Base-by-base conservation (phyloP, 805 yeast genomes). In the Hanseniaspora osmophila region DNA sequence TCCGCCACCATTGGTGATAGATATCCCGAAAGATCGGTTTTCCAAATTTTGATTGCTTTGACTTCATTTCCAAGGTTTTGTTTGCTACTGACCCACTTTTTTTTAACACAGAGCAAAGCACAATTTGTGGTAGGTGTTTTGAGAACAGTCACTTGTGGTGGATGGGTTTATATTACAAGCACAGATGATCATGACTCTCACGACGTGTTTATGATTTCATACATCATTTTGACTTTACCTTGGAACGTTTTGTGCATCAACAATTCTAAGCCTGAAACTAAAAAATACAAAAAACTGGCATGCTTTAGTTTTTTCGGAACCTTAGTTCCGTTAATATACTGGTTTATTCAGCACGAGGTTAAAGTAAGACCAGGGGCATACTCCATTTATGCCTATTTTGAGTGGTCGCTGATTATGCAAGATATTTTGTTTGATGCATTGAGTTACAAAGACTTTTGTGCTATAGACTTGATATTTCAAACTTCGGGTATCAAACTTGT, bases 161-260 rank as follows among this genome's bases (percentile, higher is more conserved):
- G 97, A 11, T 92, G 97, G 96, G 95, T 94, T 7, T 92, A 92
- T 59, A 83, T 92, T 51, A 92, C 98, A 1, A 84, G 95, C 6
- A 86, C 96, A 1, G 98, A 92, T 62, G 96, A 92, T 60, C 97
- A 90, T 55, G 95, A 90, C 63, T 78, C 81, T 67, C 98, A 92
- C 61, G 97, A 92, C 58, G 77, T 92, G 39, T 90, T 90, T 60
- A 92, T 92, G 98, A 86, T 92, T 49, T 61, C 81, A 27, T 92
- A 92, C 64, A 82, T 92, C 48, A 74, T 87, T 1, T 69, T 90
- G 49, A 88, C 97, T 1, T 68, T 90, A 35, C 98, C 98, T 1
- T 92, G 96, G 96, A 82, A 85, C 43, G 62, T 78, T 18, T 63
- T 77, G 67, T 78, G 13, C 63, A 72, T 30, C 66, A 68, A 47